phyloP scores from a whole-genome alignment of 2,329 filamentous ascomycete genomes.

The Ceratocystis colombiana region DNA sequence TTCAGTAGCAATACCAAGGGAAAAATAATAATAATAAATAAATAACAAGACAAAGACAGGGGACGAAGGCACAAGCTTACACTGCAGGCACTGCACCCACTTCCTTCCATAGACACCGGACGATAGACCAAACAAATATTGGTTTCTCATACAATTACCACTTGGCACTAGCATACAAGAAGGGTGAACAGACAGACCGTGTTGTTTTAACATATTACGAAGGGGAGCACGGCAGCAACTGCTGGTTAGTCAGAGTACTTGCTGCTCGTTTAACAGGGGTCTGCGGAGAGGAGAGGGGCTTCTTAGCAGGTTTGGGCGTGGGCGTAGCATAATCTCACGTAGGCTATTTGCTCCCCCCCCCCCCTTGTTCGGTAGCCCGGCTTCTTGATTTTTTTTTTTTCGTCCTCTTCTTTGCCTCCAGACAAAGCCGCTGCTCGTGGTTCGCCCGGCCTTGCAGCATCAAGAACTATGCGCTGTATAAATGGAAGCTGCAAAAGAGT shows the following conservation, averaged over 20 bases:
- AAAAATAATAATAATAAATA: not conserved
- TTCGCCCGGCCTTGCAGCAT: too few relatives aligned
- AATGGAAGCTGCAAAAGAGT: too few relatives aligned
- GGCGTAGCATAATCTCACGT: not conserved
- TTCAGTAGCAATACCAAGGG: not conserved
- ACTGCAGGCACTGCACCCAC: not conserved
- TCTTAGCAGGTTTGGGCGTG: not conserved
- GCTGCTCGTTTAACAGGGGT: conserved; percentile 17
- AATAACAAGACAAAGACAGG: not conserved
- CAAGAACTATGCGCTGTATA: too few relatives aligned
- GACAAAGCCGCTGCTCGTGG: too few relatives aligned
- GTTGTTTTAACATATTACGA: conserved; percentile 22
- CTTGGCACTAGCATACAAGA: conserved; percentile 8
- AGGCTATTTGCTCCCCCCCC: not conserved
- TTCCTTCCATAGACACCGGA: not conserved
- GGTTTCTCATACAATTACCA: conserved; percentile 5
- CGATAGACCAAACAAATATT: conserved; percentile 7
- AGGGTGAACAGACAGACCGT: conserved; percentile 10
- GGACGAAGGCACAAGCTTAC: not conserved
- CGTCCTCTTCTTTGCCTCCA: too few relatives aligned
- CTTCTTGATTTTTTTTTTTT: too few relatives aligned
- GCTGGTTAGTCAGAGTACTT: conserved; percentile 16
- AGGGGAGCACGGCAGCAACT: conserved; percentile 18
- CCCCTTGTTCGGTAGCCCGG: too few relatives aligned
- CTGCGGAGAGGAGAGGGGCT: not conserved